These are phyloP conservation scores for Apiospora saccharicola DNA, from an alignment of 2,329 filamentous ascomycete genomes.

Conservation along the genomic window DNA sequence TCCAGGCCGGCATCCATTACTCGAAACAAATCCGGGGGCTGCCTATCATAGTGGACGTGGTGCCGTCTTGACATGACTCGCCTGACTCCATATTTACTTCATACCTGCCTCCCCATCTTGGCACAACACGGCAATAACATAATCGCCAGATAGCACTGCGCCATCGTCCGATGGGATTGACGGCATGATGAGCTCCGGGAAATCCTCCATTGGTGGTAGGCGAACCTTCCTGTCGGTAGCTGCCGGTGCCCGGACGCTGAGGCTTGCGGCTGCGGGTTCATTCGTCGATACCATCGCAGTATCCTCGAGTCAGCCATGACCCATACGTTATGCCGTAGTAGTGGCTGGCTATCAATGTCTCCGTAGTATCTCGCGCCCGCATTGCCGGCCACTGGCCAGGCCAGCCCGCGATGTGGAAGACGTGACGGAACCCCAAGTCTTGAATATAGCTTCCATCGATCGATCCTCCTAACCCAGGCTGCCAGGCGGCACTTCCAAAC, in stretches of 20 bases:
- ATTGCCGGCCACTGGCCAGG: background rate
- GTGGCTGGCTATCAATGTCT: background rate
- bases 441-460: background rate
- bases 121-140: background rate
- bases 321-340: background rate
- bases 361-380: background rate
- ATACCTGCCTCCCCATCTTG: background rate
- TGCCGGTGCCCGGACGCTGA: conserved; percentile 7
- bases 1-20: conserved; percentile 6
- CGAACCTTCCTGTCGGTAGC: conserved; percentile 18
- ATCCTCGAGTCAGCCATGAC: background rate
- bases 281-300: conserved; percentile 2
- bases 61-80: conserved; percentile 1
- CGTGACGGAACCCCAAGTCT: background rate
- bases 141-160: background rate
- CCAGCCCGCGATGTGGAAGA: background rate
- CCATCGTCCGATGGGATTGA: conserved; percentile 5
- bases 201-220: background rate
- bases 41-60: background rate
- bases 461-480: background rate
- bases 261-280: background rate
- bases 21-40: conserved; percentile 14
- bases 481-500: background rate
- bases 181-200: background rate
- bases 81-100: background rate